Evolutionary conservation across 768 basidiomycete species (phyloP).

Genomic region (Baorangia bicolor): DNA sequence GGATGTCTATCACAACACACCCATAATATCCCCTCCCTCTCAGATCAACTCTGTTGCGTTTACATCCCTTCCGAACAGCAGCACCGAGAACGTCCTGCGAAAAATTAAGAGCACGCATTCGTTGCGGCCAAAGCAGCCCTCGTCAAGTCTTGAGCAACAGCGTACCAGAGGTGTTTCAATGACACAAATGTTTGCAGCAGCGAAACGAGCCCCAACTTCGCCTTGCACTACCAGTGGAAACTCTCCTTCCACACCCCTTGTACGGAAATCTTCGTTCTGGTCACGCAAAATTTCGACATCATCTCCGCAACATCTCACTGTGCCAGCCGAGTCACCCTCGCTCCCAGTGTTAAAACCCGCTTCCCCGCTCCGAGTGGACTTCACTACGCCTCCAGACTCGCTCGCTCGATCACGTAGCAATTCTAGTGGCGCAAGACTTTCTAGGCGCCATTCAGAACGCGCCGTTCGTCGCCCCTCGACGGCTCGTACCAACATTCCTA

Average conservation of each 20-base stretch:
- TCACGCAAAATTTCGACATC: constrained; percentile 47
- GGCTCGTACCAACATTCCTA: constrained; percentile 8
- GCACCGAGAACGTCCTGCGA: constrained; percentile 34
- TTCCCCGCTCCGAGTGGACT: constrained; percentile 43
- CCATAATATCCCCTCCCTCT: constrained; percentile 40
- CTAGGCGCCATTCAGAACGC: constrained; percentile 46
- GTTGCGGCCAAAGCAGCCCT: constrained; percentile 15
- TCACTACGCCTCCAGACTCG: constrained; percentile 12
- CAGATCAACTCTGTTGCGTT: constrained; percentile 54
- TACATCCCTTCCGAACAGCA: constrained; percentile 20
- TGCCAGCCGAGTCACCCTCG: constrained; percentile 33
- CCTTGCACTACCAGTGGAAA: constrained; percentile 22
- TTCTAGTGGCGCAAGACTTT: constrained; percentile 33
- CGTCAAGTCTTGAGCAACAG: constrained; percentile 19
- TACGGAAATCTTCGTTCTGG: constrained; percentile 71
- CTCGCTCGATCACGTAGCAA: constrained; percentile 20
- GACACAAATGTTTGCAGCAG: constrained; percentile 41
- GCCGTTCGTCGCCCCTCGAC: constrained; percentile 10
- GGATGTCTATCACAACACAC: constrained; percentile 55
- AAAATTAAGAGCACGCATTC: constrained; percentile 53
- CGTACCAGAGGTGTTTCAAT: constrained; percentile 59
- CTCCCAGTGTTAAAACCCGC: constrained; percentile 42
- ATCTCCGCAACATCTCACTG: constrained; percentile 26
- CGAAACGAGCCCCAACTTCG: constrained; percentile 45
- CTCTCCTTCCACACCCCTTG: constrained; percentile 39